Evolutionary conservation across 1,139 yeast species (phyloP), one percentile per base, ranked within the genome.

Genomic region (Saccharomyces pastorianus): DNA sequence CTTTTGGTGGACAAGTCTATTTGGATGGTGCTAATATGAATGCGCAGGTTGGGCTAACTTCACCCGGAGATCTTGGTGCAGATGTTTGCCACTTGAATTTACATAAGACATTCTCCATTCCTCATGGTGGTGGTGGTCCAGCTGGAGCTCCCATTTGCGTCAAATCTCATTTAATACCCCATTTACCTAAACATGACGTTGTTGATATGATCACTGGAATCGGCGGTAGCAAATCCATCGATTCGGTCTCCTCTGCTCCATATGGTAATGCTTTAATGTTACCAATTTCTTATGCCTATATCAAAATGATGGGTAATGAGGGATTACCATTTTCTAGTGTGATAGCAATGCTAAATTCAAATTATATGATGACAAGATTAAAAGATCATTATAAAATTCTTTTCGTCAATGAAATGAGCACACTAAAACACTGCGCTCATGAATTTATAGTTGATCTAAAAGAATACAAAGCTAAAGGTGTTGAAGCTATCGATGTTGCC

Each of bases 101-200:
- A 68, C 99, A 93, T 77, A 93, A 93, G 76, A 93, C 99, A 1
- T 93, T 93, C 76, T 93, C 98, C 51, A 90, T 93, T 68, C 95
- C 96, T 58, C 99, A 93, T 70, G 99, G 99, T 66, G 99, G 99
- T 67, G 99, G 99, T 70, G 99, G 99, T 51, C 99, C 99, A 48
- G 99, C 98, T 65, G 96, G 91, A 69, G 99, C 97, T 9, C 98
- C 99, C 56, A 95, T 93, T 58, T 90, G 98, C 78, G 98, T 91
- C 59, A 86, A 85, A 65, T 75, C 78, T 56, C 96, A 90, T 71
- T 77, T 93, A 66, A 80, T 79, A 51, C 90, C 91, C 55, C 90
- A 83, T 74, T 79, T 93, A 65, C 99, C 99, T 54, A 76, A 77
- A 38, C 97, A 93, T 71, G 79, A 81, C 46, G 76, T 85, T 54